Evolutionary conservation across 2,329 filamentous ascomycete genomes (phyloP).

Genomic region (Coleophoma crateriformis): DNA sequence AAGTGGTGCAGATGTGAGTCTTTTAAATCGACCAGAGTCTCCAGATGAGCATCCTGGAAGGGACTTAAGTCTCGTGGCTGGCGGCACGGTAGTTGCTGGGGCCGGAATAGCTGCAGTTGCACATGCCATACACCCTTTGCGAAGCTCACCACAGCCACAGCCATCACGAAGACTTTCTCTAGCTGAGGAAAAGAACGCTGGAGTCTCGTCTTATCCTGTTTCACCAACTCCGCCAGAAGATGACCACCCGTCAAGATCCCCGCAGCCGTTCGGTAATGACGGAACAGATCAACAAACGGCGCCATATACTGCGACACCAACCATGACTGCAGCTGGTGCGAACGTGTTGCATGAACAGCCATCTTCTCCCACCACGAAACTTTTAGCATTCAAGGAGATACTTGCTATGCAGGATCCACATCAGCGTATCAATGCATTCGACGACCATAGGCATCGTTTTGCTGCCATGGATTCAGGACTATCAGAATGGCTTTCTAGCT

Average conservation of each 20-base stretch:
- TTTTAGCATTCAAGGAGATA: constrained; percentile 64
- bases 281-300: constrained; percentile 6
- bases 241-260: constrained; percentile 29
- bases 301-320: not conserved
- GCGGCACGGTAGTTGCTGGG: constrained; percentile 7
- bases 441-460: constrained; percentile 66
- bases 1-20: not conserved
- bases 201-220: constrained; percentile 27
- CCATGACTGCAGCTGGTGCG: not conserved
- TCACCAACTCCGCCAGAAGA: constrained; percentile 32
- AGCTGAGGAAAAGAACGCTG: constrained; percentile 38
- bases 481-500: constrained; percentile 45
- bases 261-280: constrained; percentile 11
- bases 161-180: constrained; percentile 29
- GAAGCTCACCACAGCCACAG: constrained; percentile 1
- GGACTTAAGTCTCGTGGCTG: constrained; percentile 10
- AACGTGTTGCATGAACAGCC: not conserved
- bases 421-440: constrained; percentile 70
- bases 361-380: constrained; percentile 3
- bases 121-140: not conserved
- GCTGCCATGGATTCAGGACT: constrained; percentile 71
- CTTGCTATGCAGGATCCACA: constrained; percentile 57
- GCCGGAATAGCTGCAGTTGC: constrained; percentile 1
- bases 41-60: constrained; percentile 6
- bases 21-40: not conserved